Base-by-base conservation (phyloP, 495 filamentous ascomycete genomes). In the Astrothelium macrocarpum region DNA sequence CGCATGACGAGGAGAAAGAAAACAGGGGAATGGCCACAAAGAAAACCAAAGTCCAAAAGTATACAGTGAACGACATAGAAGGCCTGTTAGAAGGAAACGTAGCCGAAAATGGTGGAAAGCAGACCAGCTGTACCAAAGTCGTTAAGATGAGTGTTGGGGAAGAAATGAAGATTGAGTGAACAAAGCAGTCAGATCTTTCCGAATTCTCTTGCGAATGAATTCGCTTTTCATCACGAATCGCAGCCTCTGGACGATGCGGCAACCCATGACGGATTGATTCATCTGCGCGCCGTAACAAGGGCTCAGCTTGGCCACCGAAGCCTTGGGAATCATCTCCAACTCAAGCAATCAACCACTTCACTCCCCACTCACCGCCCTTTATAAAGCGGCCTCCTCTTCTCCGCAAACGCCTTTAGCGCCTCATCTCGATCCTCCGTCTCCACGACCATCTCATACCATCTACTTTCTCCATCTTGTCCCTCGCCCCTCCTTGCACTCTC, bases 341-440 rank as follows among this genome's bases (percentile, higher is more conserved):
- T 20, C 43, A 49, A 49, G n/a, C 43, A 20, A 59, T 2, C 56
- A 5, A 14, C 34, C 5, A 39, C 56, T 18, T 14, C 26, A n/a
- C 32, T 59, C 4, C 10, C 2, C n/a, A 2, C 31, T 66, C 61
- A 78, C 31, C 70, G 60, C 20, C 92, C 92, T 69, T 80, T 87
- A 70, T 95, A 96, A 26, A 84, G 81, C 28, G 92, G 91, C 79
- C 83, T 91, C 72, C 93, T 84, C 85, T 95, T 96, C 82, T 96
- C 91, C 65, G 78, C 79, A 79, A 97, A 97, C 34, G 93, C 93
- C 66, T 71, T 78, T 71, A 97, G 77, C 66, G 91, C 93, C 81
- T 96, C 93, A 70, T 86, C 76, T 62, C 91, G 81, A 79, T 97
- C 93, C 72, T 91, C 84, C 7, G 89, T 95, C 66, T 81, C 80